These are phyloP conservation scores for Podila epigama DNA, from an alignment of 192 early-diverging fungal genomes.

Conservation along the genomic window DNA sequence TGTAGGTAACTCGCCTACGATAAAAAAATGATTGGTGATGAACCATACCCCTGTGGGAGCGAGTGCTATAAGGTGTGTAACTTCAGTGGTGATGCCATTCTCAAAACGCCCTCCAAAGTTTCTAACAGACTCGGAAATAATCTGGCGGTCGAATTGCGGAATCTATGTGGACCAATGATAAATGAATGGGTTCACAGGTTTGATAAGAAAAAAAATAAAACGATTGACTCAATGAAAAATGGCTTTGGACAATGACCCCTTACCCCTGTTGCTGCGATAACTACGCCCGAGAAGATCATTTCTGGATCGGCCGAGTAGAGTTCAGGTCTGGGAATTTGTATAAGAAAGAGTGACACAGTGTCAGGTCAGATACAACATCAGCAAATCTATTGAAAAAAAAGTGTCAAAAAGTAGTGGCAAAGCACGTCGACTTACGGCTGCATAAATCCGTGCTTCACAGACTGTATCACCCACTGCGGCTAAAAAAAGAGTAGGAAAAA, in stretches of 20 bases:
- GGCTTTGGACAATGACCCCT: neutral
- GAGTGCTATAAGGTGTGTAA: constrained; percentile 34
- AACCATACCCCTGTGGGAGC: constrained; percentile 20
- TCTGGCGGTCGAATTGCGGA: constrained; percentile 22
- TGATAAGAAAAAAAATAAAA: neutral
- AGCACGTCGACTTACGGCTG: constrained; percentile 14
- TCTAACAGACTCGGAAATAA: constrained; percentile 18
- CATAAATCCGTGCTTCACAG: neutral
- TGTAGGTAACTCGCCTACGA: neutral
- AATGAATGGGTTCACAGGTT: too few relatives aligned
- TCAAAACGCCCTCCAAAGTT: constrained; percentile 23
- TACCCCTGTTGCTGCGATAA: constrained; percentile 34
- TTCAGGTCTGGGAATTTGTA: neutral
- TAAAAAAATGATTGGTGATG: neutral
- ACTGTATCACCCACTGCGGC: constrained; percentile 25
- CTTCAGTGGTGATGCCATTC: neutral
- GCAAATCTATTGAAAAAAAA: neutral
- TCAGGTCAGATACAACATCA: neutral
- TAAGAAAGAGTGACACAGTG: neutral
- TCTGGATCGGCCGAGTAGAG: constrained; percentile 28
- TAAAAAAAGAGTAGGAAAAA: neutral
- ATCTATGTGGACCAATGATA: constrained; percentile 21
- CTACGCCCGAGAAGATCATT: constrained; percentile 39
- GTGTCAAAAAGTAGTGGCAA: neutral
- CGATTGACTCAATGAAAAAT: neutral